These are phyloP conservation scores for Isabelozyma pseudorhagii DNA, from an alignment of 805 yeast genomes.

Conservation along the genomic window DNA sequence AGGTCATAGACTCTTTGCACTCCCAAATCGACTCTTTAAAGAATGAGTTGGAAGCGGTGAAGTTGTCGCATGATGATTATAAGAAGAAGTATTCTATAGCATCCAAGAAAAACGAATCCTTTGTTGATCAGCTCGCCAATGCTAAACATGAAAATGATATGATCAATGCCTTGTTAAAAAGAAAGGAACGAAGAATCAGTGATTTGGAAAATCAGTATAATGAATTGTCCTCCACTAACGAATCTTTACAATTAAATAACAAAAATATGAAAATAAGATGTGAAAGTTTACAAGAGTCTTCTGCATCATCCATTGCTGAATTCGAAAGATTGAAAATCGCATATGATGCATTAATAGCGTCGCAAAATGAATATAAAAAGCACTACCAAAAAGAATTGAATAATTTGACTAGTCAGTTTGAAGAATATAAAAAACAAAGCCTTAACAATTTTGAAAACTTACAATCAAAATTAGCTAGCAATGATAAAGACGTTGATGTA, in stretches of 20 bases:
- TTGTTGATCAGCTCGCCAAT: slow-evolving; percentile 63
- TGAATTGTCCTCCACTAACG: slow-evolving; percentile 45
- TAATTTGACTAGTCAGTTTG: slow-evolving; percentile 33
- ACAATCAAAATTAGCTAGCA: slow-evolving; percentile 32
- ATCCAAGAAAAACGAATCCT: slow-evolving; percentile 48
- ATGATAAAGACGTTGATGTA: slow-evolving; percentile 49
- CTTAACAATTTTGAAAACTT: slow-evolving; percentile 33
- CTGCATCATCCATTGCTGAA: slow-evolving; percentile 46
- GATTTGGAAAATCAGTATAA: slow-evolving; percentile 62
- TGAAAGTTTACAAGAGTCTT: slow-evolving; percentile 45
- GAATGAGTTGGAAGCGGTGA: slow-evolving; percentile 41
- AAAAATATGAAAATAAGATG: slow-evolving; percentile 50
- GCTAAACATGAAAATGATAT: slow-evolving; percentile 77
- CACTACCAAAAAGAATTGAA: slow-evolving; percentile 45
- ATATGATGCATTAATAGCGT: slow-evolving; percentile 53
- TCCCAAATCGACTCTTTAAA: slow-evolving; percentile 41
- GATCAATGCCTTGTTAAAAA: slow-evolving; percentile 59
- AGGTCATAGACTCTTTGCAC: slow-evolving; percentile 55
- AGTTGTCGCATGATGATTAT: slow-evolving; percentile 42
- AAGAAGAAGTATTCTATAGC: slow-evolving; percentile 50
- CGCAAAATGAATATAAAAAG: slow-evolving; percentile 51
- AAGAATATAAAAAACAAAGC: slow-evolving; percentile 33
- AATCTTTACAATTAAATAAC: slow-evolving; percentile 46
- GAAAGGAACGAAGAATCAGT: slow-evolving; percentile 66
- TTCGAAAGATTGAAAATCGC: slow-evolving; percentile 53